These are phyloP conservation scores for Scheffersomyces stambukii DNA, from an alignment of 1,139 yeast species.

Conservation along the genomic window DNA sequence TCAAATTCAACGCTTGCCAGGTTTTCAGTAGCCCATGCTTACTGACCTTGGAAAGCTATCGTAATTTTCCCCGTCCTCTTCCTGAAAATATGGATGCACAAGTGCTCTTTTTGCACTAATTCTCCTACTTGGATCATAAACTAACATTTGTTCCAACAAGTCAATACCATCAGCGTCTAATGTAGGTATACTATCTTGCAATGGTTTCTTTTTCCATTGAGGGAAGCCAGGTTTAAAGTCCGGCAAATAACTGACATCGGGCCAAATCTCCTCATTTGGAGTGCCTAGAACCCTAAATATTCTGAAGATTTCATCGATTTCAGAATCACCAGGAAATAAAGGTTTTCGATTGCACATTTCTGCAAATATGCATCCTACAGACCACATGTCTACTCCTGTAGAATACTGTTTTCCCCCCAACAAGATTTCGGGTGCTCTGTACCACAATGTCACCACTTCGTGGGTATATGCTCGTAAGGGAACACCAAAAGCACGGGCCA, in stretches of 20 bases:
- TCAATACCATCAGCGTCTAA: conserved; percentile 83
- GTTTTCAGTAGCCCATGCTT: conserved; percentile 34
- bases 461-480: conserved; percentile 95
- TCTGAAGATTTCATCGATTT: conserved; percentile 94
- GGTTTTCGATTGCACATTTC: conserved; percentile 98
- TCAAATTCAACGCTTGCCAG: not conserved
- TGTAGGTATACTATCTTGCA: conserved; percentile 71
- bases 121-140: conserved; percentile 91
- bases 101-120: conserved; percentile 93
- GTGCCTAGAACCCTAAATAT: conserved; percentile 92
- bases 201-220: conserved; percentile 78
- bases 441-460: conserved; percentile 98
- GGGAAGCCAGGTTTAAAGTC: conserved; percentile 96
- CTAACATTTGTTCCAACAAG: conserved; percentile 70
- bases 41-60: conserved; percentile 30
- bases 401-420: conserved; percentile 97
- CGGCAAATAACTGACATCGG: conserved; percentile 90
- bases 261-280: conserved; percentile 93
- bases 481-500: conserved; percentile 96
- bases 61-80: conserved; percentile 23
- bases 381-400: conserved; percentile 99
- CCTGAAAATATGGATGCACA: conserved; percentile 84
- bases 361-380: conserved; percentile 96
- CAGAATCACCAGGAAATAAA: conserved; percentile 95
- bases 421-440: conserved; percentile 93